A percentile compares a stretch with the other conserved stretches of the same genome.
Conservation (phyloP, 2,329 filamentous ascomycete species). For the Zopfia rhizophila region DNA sequence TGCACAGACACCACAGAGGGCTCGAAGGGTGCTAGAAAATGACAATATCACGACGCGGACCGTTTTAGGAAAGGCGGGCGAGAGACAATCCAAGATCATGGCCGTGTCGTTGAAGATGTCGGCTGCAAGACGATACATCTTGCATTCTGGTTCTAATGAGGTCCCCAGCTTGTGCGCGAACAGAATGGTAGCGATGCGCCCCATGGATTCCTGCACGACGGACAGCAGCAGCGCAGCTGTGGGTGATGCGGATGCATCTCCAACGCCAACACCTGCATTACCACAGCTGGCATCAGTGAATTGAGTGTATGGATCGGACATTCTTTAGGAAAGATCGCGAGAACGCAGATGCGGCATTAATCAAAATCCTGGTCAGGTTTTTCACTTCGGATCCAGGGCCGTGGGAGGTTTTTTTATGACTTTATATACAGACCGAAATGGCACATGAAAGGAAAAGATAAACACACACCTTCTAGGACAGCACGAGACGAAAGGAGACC, state of each 20-base stretch:
- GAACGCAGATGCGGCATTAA: slow-evolving; percentile 20
- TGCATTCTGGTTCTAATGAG: slow-evolving; percentile 88
- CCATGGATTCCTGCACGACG: slow-evolving; percentile 83
- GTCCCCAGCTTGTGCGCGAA: slow-evolving; percentile 87
- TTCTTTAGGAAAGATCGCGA: slow-evolving; percentile 1
- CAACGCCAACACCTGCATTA: slow-evolving; percentile 76
- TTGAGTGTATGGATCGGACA: slow-evolving; percentile 7
- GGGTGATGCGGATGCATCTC: slow-evolving; percentile 80
- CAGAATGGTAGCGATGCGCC: slow-evolving; percentile 83
- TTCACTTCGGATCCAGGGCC: slow-evolving; percentile 13
- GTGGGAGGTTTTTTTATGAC: slow-evolving; percentile 13
- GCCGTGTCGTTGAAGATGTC: slow-evolving; percentile 90
- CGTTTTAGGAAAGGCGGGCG: slow-evolving; percentile 74
- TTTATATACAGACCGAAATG: slow-evolving; percentile 3
- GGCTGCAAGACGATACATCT: slow-evolving; percentile 85
- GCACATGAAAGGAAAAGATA: slow-evolving; percentile 1
- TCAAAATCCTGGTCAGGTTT: slow-evolving; percentile 20
- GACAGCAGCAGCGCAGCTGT: slow-evolving; percentile 85
- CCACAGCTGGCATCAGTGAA: slow-evolving; percentile 21
- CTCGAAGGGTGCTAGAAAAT: slow-evolving; percentile 69
- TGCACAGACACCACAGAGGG: slow-evolving; percentile 88
- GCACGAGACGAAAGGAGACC: slow-evolving; percentile 83
- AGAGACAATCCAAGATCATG: slow-evolving; percentile 86
- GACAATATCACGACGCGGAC: slow-evolving; percentile 68
- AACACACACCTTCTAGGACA: slow-evolving; percentile 73